These are phyloP conservation scores for Luffa acutangula DNA, from an alignment of 306 rosid genomes.

Conservation along the genomic window DNA sequence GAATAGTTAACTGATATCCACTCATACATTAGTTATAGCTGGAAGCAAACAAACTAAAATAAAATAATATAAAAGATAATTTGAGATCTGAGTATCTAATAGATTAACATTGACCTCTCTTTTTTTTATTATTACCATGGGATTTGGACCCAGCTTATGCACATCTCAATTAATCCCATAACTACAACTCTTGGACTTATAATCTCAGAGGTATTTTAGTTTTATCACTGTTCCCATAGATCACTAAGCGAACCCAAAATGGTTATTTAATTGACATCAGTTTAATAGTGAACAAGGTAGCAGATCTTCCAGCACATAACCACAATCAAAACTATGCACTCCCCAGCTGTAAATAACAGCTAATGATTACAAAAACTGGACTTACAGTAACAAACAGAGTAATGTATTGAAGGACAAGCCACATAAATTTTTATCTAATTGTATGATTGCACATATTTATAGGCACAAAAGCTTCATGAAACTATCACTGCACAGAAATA, in stretches of 20 bases:
- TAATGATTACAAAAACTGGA: background rate
- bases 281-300: background rate
- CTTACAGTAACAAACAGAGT: background rate
- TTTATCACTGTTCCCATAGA: background rate
- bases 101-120: background rate
- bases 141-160: background rate
- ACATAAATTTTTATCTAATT: background rate
- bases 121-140: background rate
- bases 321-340: background rate
- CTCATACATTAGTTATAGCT: background rate
- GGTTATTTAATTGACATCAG: background rate
- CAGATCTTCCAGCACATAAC: background rate
- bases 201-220: background rate
- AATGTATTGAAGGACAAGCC: background rate
- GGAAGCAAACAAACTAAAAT: background rate
- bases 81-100: background rate
- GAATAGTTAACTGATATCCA: background rate
- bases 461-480: background rate
- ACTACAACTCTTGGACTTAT: background rate
- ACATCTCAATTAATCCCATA: background rate
- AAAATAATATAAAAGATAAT: background rate
- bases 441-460: background rate
- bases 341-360: background rate
- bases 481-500: background rate
- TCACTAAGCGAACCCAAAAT: background rate